Conservation (phyloP, 805 yeast genomes). For the Hagleromyces aurorensis region DNA sequence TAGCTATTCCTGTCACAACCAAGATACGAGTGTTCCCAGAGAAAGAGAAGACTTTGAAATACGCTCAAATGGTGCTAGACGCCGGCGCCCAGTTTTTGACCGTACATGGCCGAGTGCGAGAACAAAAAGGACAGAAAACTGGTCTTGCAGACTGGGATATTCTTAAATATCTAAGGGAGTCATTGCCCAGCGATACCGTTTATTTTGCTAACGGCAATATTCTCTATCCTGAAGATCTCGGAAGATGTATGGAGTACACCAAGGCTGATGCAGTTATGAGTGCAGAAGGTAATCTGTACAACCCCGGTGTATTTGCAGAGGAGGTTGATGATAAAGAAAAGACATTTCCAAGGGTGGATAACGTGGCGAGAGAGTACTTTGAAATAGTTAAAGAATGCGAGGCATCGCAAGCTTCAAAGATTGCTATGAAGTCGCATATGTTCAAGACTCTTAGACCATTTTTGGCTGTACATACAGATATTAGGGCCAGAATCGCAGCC, state of each 20-base stretch:
- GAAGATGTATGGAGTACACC: conserved; percentile 55
- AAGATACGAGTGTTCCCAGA: conserved; percentile 87
- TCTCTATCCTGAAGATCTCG: conserved; percentile 78
- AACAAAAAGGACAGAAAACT: conserved; percentile 94
- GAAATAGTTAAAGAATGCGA: conserved; percentile 55
- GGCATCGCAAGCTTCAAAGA: conserved; percentile 54
- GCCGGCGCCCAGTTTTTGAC: conserved; percentile 97
- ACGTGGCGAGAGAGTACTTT: conserved; percentile 74
- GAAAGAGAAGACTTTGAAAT: conserved; percentile 70
- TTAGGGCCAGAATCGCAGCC: conserved; percentile 64
- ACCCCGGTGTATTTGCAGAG: conserved; percentile 74
- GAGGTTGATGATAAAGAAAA: conserved; percentile 43
- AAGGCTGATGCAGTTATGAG: conserved; percentile 91
- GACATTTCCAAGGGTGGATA: conserved; percentile 81
- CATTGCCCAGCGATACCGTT: conserved; percentile 71
- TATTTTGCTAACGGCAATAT: conserved; percentile 93
- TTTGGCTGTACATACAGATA: conserved; percentile 64
- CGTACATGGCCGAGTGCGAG: conserved; percentile 92
- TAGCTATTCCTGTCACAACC: conserved; percentile 87
- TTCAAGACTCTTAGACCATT: conserved; percentile 83
- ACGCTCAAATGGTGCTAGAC: conserved; percentile 78
- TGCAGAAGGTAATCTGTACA: conserved; percentile 90
- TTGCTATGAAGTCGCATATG: conserved; percentile 86
- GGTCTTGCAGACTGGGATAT: conserved; percentile 93
- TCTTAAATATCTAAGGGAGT: conserved; percentile 66